These are phyloP conservation scores for Wickerhamomyces chambardii DNA, from an alignment of 805 yeast genomes.

Conservation along the genomic window DNA sequence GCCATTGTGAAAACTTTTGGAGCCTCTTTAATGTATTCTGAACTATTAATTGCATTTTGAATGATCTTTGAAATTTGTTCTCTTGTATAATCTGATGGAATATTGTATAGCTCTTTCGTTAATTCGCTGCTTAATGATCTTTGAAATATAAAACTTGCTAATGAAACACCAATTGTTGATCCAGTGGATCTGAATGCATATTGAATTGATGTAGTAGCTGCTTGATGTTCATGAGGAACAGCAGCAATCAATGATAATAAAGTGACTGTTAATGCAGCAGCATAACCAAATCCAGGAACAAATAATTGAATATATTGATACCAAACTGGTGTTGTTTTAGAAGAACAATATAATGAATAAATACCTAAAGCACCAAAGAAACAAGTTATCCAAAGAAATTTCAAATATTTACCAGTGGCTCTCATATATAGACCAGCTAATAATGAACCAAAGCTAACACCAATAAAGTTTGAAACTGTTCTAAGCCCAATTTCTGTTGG, in stretches of 20 bases:
- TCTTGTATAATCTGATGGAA: conserved; percentile 11
- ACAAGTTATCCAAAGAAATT: conserved; percentile 33
- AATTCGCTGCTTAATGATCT: conserved; percentile 27
- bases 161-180: conserved; percentile 72
- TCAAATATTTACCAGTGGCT: conserved; percentile 55
- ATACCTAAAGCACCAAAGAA: conserved; percentile 39
- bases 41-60: conserved; percentile 35
- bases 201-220: conserved; percentile 83
- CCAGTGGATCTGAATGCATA: conserved; percentile 85
- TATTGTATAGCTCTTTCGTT: conserved; percentile 8
- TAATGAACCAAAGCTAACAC: conserved; percentile 60
- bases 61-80: conserved; percentile 20
- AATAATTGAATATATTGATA: conserved; percentile 36
- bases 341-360: conserved; percentile 19
- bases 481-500: conserved; percentile 53
- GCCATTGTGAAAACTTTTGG: conserved; percentile 33
- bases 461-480: conserved; percentile 51
- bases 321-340: conserved; percentile 16
- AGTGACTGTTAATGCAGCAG: conserved; percentile 62
- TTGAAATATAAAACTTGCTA: conserved; percentile 61
- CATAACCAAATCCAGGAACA: conserved; percentile 57
- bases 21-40: conserved; percentile 38
- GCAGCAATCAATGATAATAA: conserved; percentile 70
- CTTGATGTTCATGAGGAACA: conserved; percentile 62
- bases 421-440: conserved; percentile 61